These are phyloP conservation scores for Microthlaspi erraticum DNA, from an alignment of 345 rosid species.

Conservation along the genomic window DNA sequence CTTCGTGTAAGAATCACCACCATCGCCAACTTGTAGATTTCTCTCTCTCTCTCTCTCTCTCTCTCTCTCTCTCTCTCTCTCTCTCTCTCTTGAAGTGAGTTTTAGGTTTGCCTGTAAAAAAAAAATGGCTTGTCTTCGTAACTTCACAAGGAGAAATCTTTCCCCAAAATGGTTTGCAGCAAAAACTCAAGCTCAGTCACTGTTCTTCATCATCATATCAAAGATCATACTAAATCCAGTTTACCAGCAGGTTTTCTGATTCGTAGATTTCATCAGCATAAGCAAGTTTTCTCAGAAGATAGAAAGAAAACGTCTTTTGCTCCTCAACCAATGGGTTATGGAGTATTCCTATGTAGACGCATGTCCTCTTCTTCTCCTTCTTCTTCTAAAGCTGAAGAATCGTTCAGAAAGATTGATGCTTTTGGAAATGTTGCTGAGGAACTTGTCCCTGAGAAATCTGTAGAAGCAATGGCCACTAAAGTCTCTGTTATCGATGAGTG, in stretches of 20 bases:
- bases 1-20: background rate
- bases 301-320: background rate
- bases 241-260: conserved; percentile 31
- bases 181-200: conserved; percentile 1
- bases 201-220: conserved; percentile 26
- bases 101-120: background rate
- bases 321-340: conserved; percentile 5
- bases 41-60: background rate
- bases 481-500: conserved; percentile 24
- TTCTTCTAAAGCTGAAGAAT: conserved; percentile 28
- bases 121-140: conserved; percentile 28
- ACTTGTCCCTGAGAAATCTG: conserved; percentile 42
- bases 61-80: background rate
- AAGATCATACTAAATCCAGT: conserved; percentile 20
- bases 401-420: conserved; percentile 32
- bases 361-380: conserved; percentile 38
- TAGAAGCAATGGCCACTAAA: conserved; percentile 18
- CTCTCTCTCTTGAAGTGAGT: background rate
- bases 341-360: conserved; percentile 16
- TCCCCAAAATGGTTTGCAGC: conserved; percentile 13
- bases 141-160: conserved; percentile 27
- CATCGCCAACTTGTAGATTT: background rate
- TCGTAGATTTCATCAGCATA: conserved; percentile 44
- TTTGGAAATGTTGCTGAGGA: conserved; percentile 20
- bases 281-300: conserved; percentile 45